These are phyloP conservation scores for Balamuthia mandrillaris DNA, from an alignment of 208 protist genomes.

Conservation along the genomic window DNA sequence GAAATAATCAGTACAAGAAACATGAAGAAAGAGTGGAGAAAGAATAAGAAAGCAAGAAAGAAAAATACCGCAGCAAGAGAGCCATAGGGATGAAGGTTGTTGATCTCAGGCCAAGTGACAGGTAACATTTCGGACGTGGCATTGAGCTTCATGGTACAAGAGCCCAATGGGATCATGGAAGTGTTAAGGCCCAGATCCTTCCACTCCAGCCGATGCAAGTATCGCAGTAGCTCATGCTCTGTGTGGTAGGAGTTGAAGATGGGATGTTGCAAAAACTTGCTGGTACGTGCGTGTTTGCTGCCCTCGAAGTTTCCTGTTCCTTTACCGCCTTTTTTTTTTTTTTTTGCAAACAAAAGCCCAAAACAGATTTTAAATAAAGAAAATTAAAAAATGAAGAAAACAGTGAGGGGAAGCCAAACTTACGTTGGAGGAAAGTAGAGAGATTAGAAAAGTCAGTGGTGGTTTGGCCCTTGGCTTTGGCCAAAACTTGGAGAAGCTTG, in stretches of 20 bases:
- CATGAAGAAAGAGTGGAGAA: background rate
- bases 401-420: too few relatives aligned
- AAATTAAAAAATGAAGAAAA: too few relatives aligned
- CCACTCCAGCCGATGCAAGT: constrained; percentile 87
- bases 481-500: constrained; percentile 70
- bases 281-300: constrained; percentile 73
- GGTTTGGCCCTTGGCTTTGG: too few relatives aligned
- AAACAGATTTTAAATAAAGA: too few relatives aligned
- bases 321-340: too few relatives aligned
- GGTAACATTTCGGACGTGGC: constrained; percentile 89
- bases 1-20: constrained; percentile 5
- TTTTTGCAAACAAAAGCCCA: too few relatives aligned
- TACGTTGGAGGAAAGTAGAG: too few relatives aligned
- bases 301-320: too few relatives aligned
- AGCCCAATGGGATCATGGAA: constrained; percentile 95
- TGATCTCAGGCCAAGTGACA: constrained; percentile 89
- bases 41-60: constrained; percentile 33
- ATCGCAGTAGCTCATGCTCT: constrained; percentile 93
- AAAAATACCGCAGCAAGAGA: constrained; percentile 79
- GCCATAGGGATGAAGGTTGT: constrained; percentile 90
- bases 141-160: constrained; percentile 99
- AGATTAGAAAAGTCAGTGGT: too few relatives aligned
- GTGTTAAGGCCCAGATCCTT: constrained; percentile 88
- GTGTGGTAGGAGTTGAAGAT: constrained; percentile 93
- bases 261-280: constrained; percentile 82